Conservation (phyloP, 306 rosid genomes). For the Betula pendula region DNA sequence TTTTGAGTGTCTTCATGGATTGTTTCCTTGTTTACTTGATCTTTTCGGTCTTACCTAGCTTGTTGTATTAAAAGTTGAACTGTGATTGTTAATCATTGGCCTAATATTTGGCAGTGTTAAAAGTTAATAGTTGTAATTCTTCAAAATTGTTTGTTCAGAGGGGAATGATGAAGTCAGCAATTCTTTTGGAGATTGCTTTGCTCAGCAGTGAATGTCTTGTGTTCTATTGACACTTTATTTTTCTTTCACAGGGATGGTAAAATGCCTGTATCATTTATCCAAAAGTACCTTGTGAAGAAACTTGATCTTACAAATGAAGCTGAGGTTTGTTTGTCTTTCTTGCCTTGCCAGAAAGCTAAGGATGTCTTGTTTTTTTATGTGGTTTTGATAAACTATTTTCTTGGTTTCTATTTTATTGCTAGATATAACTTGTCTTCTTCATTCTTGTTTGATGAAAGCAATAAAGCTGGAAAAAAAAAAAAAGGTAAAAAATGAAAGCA, state of each 20-base stretch:
- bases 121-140: neutral
- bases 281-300: constrained; percentile 84
- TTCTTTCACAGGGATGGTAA: constrained; percentile 70
- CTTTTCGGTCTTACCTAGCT: neutral
- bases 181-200: neutral
- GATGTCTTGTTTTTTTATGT: neutral
- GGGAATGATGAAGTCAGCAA: neutral
- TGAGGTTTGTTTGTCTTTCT: constrained; percentile 57
- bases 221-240: constrained; percentile 19
- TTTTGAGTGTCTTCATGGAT: neutral
- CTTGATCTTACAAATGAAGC: constrained; percentile 81
- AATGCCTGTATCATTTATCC: constrained; percentile 82
- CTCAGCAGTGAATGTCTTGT: constrained; percentile 19
- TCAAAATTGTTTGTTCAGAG: neutral
- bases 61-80: neutral
- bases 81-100: neutral
- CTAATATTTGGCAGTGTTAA: neutral
- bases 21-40: neutral
- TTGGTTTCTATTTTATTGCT: constrained; percentile 6
- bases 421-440: constrained; percentile 4
- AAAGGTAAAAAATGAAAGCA: neutral
- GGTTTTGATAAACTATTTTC: neutral
- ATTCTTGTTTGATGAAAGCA: constrained; percentile 7
- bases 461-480: neutral
- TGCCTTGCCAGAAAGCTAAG: constrained; percentile 22